Conservation (phyloP, 129 eudicot species). For the Deinandra increscens region DNA sequence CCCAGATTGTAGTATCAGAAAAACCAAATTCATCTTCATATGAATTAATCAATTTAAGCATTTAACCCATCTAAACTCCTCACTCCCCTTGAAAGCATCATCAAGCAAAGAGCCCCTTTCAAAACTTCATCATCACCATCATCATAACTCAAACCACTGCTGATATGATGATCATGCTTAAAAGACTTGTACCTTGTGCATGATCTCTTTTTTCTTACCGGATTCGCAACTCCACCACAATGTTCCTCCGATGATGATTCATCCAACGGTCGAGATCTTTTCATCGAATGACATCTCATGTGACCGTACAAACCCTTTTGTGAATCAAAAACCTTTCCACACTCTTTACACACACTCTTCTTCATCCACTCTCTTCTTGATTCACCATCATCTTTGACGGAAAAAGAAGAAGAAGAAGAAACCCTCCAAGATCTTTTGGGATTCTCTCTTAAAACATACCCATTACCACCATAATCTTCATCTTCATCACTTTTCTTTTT, state of each 20-base stretch:
- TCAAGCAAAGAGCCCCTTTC: slow-evolving; percentile 58
- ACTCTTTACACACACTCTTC: slow-evolving; percentile 43
- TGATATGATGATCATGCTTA: slow-evolving; percentile 15
- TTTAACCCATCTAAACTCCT: slow-evolving; percentile 35
- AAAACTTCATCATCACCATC: slow-evolving; percentile 33
- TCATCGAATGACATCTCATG: slow-evolving; percentile 64
- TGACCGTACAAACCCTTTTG: slow-evolving; percentile 81
- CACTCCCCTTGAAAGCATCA: slow-evolving; percentile 68
- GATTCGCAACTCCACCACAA: slow-evolving; percentile 32
- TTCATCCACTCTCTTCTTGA: slow-evolving; percentile 33
- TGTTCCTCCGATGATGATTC: slow-evolving; percentile 29
- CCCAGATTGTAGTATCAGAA: slow-evolving; percentile 18
- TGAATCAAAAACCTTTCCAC: slow-evolving; percentile 72
- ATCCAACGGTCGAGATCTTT: slow-evolving; percentile 33
- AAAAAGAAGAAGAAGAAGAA: slow-evolving; percentile 39
- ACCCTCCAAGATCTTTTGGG: slow-evolving; percentile 75
- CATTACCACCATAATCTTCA: slow-evolving; percentile 28
- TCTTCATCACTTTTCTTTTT: slow-evolving; percentile 30
- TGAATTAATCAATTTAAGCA: slow-evolving; percentile 19
- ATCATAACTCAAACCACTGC: slow-evolving; percentile 18
- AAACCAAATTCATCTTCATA: slow-evolving; percentile 29
- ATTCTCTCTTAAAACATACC: slow-evolving; percentile 55
- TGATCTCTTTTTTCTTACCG: slow-evolving; percentile 57
- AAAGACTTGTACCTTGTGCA: slow-evolving; percentile 55
- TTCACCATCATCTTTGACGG: slow-evolving; percentile 26